phyloP scores from a whole-genome alignment of 352 stramenopile species.

The Thalassiosira oceanica region DNA sequence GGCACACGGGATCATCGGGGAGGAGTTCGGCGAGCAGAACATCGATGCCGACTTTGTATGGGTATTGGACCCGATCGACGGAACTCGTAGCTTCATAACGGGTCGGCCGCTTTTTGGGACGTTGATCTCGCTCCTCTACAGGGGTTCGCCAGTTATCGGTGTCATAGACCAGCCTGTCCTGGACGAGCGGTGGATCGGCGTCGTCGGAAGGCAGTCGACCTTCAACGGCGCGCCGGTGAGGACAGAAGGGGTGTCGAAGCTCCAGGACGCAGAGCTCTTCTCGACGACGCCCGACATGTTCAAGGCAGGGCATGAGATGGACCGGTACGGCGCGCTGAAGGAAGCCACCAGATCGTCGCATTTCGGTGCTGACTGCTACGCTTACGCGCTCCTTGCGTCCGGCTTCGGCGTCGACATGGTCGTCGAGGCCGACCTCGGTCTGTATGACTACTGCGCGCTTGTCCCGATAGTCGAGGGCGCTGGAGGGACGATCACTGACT shows the following conservation, averaged over 20 bases:
- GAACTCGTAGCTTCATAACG: conserved; percentile 54
- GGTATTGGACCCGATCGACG: conserved; percentile 58
- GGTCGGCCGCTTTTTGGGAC: conserved; percentile 60
- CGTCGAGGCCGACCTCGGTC: conserved; percentile 41
- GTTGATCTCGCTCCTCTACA: conserved; percentile 48
- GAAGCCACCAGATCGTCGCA: conserved; percentile 22
- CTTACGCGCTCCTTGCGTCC: conserved; percentile 47
- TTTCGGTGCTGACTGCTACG: conserved; percentile 58
- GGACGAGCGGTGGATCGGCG: conserved; percentile 47
- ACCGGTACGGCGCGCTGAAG: conserved; percentile 32
- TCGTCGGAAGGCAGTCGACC: conserved; percentile 16
- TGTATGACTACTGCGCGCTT: conserved; percentile 55
- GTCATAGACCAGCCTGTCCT: conserved; percentile 59
- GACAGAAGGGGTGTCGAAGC: conserved; percentile 30
- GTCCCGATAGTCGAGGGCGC: conserved; percentile 52
- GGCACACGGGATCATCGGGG: conserved; percentile 49
- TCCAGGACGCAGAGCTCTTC: conserved; percentile 45
- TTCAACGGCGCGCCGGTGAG: conserved; percentile 39
- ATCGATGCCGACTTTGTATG: conserved; percentile 48
- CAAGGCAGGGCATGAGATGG: conserved; percentile 18
- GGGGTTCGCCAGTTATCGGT: conserved; percentile 50
- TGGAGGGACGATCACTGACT: conserved; percentile 49
- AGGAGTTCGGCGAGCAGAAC: conserved; percentile 45
- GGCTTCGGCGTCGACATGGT: conserved; percentile 47
- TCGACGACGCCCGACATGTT: conserved; percentile 58